phyloP scores from a whole-genome alignment of 2,329 filamentous ascomycete genomes.

The Gaeumannomyces tritici region DNA sequence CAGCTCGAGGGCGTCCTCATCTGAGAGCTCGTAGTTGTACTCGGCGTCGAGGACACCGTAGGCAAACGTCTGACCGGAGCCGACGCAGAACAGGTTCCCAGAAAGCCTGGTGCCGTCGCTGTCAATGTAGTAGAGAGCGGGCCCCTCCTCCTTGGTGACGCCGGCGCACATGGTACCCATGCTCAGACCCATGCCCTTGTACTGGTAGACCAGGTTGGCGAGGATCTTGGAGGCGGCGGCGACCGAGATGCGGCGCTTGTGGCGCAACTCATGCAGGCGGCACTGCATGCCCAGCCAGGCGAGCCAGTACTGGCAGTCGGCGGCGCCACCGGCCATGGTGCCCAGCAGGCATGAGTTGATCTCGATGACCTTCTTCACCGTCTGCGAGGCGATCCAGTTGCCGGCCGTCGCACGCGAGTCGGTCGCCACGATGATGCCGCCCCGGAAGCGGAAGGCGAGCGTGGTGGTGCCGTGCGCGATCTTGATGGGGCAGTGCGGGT shows the following conservation, averaged over 20 bases:
- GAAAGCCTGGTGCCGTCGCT: slow-evolving; percentile 86
- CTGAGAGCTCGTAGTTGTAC: slow-evolving; percentile 81
- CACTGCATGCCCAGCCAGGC: slow-evolving; percentile 98
- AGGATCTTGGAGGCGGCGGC: slow-evolving; percentile 97
- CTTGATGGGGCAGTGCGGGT: slow-evolving; percentile 97
- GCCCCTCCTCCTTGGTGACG: slow-evolving; percentile 89
- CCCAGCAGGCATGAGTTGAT: slow-evolving; percentile 91
- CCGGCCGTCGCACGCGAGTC: slow-evolving; percentile 95
- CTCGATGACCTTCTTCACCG: slow-evolving; percentile 99
- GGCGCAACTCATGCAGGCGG: slow-evolving; percentile 95
- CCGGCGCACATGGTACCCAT: slow-evolving; percentile 99
- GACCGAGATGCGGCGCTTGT: slow-evolving; percentile 97
- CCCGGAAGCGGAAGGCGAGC: slow-evolving; percentile 94
- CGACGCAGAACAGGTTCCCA: slow-evolving; percentile 96
- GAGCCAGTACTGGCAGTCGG: slow-evolving; percentile 99
- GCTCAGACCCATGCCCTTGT: slow-evolving; percentile 97
- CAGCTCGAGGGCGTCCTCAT: slow-evolving; percentile 83
- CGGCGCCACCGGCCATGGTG: slow-evolving; percentile 97
- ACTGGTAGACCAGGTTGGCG: slow-evolving; percentile 93
- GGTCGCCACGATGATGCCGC: slow-evolving; percentile 95
- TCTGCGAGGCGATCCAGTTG: slow-evolving; percentile 99
- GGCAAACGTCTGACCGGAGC: slow-evolving; percentile 95
- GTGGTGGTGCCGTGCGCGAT: slow-evolving; percentile 98
- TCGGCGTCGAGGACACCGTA: slow-evolving; percentile 96
- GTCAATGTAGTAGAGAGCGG: slow-evolving; percentile 98